Evolutionary conservation across 2,329 filamentous ascomycete genomes (phyloP), one percentile per base, ranked within the genome.

Genomic region (Chalaropsis thielavioides): DNA sequence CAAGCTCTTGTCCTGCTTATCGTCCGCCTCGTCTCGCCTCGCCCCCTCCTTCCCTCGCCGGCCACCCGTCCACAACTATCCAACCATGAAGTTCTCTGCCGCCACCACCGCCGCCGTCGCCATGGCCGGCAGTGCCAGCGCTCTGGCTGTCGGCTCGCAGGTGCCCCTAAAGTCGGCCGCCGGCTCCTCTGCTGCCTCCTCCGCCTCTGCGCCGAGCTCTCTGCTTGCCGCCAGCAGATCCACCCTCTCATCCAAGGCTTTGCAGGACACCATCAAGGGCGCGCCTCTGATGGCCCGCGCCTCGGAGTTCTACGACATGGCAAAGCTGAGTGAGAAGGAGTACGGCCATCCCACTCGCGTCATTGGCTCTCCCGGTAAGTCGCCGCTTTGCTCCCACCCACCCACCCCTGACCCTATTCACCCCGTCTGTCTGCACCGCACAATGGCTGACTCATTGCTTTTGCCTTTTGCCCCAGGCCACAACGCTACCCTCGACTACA

Each of bases 301-400:
- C 3, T 76, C 85, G 69, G 73, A 82, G 49, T 79, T 90, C 8
- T 88, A 81, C 69, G 75, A 80, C 62, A 81, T 88, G 64, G 85
- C 86, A 0, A 77, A 85, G 72, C 75, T 79, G 63, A 79, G 80
- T 11, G 75, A 81, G 67, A 76, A 79, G 1, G 83, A 88, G 68
- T 87, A 84, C 71, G 81, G 81, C 67, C 86, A 86, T 69, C 86
- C 86, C 1, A 89, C 86, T 1, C 80, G 86, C 63, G 86, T 89
- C 24, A 88, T 89, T 68, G 86, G 86, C 38, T 87, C 84, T 68
- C 71, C 80, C 71, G 84, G 83, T 84, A 74, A 63, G 73, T 63
- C 69, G 65, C 69, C 66, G 43, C 31, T 60, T 19, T 63, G 43
- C n/a, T 54, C 24, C 7, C 49, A 60, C 51, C 64, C 19, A n/a